A percentile compares a stretch with the other conserved stretches of the same genome.
Conservation (phyloP, 2,329 filamentous ascomycete species). For the Seiridium cupressi region DNA sequence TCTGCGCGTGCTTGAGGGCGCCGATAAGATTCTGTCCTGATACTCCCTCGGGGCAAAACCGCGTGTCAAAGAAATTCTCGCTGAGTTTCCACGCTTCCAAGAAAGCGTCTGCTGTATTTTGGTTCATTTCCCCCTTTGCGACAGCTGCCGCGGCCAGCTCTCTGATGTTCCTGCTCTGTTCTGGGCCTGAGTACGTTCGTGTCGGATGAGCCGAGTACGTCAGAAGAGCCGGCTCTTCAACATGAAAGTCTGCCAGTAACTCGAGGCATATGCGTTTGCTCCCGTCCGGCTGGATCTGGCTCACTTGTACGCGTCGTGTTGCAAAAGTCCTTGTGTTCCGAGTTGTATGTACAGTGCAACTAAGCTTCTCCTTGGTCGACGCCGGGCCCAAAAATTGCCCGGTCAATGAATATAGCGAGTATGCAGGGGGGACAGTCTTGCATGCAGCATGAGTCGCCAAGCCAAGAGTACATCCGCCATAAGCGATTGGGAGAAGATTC, state of each 20-base stretch:
- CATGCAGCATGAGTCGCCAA: constrained; percentile 40
- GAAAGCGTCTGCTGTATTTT: background rate
- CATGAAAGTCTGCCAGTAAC: constrained; percentile 45
- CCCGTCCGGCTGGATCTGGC: constrained; percentile 36
- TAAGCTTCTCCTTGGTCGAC: constrained; percentile 34
- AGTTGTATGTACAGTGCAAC: constrained; percentile 31
- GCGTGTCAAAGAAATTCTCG: constrained; percentile 30
- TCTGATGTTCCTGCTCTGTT: constrained; percentile 19
- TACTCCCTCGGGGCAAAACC: constrained; percentile 36
- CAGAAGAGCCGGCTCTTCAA: constrained; percentile 32
- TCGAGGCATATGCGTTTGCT: constrained; percentile 36
- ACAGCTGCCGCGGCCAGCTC: constrained; percentile 19
- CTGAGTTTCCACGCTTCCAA: constrained; percentile 25
- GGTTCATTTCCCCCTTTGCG: background rate
- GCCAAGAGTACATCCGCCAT: constrained; percentile 26
- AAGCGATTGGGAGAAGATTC: constrained; percentile 13
- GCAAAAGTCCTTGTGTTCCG: constrained; percentile 46
- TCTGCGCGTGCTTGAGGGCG: constrained; percentile 29
- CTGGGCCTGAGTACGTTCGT: constrained; percentile 25
- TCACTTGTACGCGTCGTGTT: constrained; percentile 43
- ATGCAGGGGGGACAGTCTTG: constrained; percentile 30
- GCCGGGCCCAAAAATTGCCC: constrained; percentile 48
- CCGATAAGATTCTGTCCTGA: constrained; percentile 42
- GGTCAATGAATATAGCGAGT: constrained; percentile 42
- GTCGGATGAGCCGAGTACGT: constrained; percentile 35